Evolutionary conservation across 345 rosid genomes (phyloP).

Genomic region (Hypericum androsaemum): DNA sequence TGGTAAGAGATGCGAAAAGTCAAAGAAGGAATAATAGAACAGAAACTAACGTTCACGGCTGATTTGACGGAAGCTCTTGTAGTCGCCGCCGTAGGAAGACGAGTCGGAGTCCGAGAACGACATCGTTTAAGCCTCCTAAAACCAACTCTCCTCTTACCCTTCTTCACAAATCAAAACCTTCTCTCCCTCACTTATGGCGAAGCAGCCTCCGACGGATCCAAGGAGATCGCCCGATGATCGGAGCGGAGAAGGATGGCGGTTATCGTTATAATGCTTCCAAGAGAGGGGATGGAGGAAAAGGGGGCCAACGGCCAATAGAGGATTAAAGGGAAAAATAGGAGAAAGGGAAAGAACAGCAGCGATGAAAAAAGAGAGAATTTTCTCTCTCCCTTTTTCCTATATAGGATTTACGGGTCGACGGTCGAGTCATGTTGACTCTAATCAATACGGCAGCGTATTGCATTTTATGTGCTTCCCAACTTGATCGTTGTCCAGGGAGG

Average conservation of each 20-base stretch:
- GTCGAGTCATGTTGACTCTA: no score
- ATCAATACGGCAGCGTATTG: no score
- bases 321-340: no score
- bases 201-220: conserved; percentile 31
- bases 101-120: conserved; percentile 94
- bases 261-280: not conserved
- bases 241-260: not conserved
- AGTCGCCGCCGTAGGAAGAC: conserved; percentile 59
- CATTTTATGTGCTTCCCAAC: no score
- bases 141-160: no score
- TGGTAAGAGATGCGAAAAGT: not conserved
- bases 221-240: conserved; percentile 5
- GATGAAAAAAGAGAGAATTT: not conserved
- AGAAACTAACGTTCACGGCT: conserved; percentile 79
- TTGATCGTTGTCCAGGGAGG: no score
- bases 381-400: not conserved
- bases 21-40: not conserved
- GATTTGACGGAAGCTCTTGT: conserved; percentile 71
- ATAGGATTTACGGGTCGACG: no score
- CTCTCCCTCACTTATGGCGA: not conserved
- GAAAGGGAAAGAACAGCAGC: not conserved
- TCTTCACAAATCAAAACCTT: not conserved
- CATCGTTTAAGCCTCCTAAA: conserved; percentile 31
- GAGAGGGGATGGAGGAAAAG: conserved; percentile 12
- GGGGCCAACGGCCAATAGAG: conserved; percentile 1